Evolutionary conservation across 2,329 filamentous ascomycete genomes (phyloP), one percentile per base, ranked within the genome.

Genomic region (Pleochaeta shiraiana): DNA sequence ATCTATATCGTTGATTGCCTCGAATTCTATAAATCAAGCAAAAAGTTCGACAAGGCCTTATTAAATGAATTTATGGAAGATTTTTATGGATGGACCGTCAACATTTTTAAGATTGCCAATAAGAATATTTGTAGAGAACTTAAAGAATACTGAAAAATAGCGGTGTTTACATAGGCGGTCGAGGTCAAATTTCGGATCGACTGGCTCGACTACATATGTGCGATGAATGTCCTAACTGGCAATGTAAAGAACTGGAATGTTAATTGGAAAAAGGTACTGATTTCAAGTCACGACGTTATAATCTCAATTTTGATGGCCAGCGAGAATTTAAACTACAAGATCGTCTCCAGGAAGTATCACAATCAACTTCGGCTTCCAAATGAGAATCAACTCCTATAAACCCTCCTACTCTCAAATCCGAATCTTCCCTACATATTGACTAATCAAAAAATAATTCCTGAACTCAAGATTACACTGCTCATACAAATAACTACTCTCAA

Each of bases 101-200:
- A 33, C 16, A 31, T 33, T 19, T 59, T 59, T n/a, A 59, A 59
- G 55, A 31, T 59, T 31, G 55, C 55, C 26, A 59, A 59, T 59
- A 59, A 59, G 55, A 59, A 59, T 11, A 59, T 59, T 33, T 31
- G 26, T 26, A 59, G 55, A 26, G 55, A 33, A 7, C 55, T 59
- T 11, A 33, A 59, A 34, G 55, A 33, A 6, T 26, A 21, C 55
- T 59, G 4, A 59, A 59, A 28, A 59, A 59, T 31, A n/a, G 26
- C 26, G 55, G 55, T 28, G 55, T 59, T 34, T 59, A 59, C 19
- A 7, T 59, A 5, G 26, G 55, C 16, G 55, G 55, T 59, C 2
- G 55, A n/a, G 55, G 55, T n/a, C 26, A 59, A 33, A 26, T 59
- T 24, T 53, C 47, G 1, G 47, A 53, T 26, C 24, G 24, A 53